Evolutionary conservation across 2,329 filamentous ascomycete species (phyloP).

Genomic region (Aureobasidium pullulans): DNA sequence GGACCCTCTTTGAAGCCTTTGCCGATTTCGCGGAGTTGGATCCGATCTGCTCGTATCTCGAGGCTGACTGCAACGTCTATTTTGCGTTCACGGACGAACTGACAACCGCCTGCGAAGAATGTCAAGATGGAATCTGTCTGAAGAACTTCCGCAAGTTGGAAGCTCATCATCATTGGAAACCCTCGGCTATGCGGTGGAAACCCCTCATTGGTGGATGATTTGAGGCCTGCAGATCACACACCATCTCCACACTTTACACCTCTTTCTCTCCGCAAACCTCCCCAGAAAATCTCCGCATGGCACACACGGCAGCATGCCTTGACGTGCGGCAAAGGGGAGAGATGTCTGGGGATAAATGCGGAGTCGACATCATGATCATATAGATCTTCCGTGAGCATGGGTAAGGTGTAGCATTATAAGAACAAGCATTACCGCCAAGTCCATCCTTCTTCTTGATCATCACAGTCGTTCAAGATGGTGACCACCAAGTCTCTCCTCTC

Average conservation of each 20-base stretch:
- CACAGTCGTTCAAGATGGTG: background rate
- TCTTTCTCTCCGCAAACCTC: background rate
- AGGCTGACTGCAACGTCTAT: too few species aligned
- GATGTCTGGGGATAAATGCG: constrained; percentile 2
- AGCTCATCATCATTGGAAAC: too few species aligned
- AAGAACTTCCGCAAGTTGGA: too few species aligned
- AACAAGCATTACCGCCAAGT: constrained; percentile 12
- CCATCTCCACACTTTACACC: constrained; percentile 6
- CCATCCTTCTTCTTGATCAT: background rate
- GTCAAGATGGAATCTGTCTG: too few species aligned
- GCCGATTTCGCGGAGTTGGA: too few species aligned
- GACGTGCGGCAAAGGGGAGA: background rate
- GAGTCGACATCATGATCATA: background rate
- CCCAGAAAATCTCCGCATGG: constrained; percentile 2
- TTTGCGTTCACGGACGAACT: too few species aligned
- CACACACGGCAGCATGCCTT: background rate
- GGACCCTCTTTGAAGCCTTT: too few species aligned
- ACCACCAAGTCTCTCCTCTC: background rate
- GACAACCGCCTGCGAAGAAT: too few species aligned
- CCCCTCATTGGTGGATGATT: constrained; percentile 14
- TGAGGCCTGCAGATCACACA: background rate
- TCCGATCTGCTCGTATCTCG: too few species aligned
- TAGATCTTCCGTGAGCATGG: background rate
- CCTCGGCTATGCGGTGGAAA: background rate
- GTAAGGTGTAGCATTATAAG: background rate